Percentiles rank a stretch among this genome's conserved stretches.
Evolutionary conservation across 371 early-diverging fungal genomes (phyloP).

Genomic region (Mucor piriformis): DNA sequence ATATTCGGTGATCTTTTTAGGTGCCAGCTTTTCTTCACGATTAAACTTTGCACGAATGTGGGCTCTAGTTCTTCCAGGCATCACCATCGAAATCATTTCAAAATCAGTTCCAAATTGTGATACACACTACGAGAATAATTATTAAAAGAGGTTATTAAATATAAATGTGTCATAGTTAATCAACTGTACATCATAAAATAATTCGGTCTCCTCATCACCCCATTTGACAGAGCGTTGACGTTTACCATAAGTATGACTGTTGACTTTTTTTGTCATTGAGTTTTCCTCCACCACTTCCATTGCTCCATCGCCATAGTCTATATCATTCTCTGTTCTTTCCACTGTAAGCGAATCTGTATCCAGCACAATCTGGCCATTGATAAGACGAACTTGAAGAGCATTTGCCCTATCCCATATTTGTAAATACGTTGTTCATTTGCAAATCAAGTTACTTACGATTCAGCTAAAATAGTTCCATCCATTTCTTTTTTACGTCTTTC

Average conservation of each 20-base stretch:
- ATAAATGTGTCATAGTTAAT: not conserved
- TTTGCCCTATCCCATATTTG: slow-evolving; percentile 30
- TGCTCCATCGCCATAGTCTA: slow-evolving; percentile 34
- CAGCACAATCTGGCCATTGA: slow-evolving; percentile 68
- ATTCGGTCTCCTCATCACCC: slow-evolving; percentile 60
- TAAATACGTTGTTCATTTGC: not conserved
- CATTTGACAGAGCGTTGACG: slow-evolving; percentile 47
- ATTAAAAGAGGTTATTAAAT: slow-evolving; percentile 15
- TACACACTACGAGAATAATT: slow-evolving; percentile 40
- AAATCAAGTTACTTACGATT: too few species aligned
- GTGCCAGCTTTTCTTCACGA: slow-evolving; percentile 62
- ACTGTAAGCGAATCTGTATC: slow-evolving; percentile 60
- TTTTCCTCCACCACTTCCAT: slow-evolving; percentile 77
- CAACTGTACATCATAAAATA: slow-evolving; percentile 63
- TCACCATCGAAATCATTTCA: slow-evolving; percentile 62
- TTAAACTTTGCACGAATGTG: slow-evolving; percentile 73
- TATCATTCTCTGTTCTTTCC: slow-evolving; percentile 35
- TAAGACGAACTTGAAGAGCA: slow-evolving; percentile 63
- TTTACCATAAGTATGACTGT: slow-evolving; percentile 58
- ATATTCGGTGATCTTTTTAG: slow-evolving; percentile 56
- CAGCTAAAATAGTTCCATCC: slow-evolving; percentile 24
- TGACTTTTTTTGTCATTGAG: slow-evolving; percentile 54
- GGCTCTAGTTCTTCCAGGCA: slow-evolving; percentile 59
- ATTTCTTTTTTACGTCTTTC: slow-evolving; percentile 12
- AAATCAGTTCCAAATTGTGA: slow-evolving; percentile 82